Evolutionary conservation across 306 rosid genomes (phyloP).

Genomic region (Dalbergia cultrata): DNA sequence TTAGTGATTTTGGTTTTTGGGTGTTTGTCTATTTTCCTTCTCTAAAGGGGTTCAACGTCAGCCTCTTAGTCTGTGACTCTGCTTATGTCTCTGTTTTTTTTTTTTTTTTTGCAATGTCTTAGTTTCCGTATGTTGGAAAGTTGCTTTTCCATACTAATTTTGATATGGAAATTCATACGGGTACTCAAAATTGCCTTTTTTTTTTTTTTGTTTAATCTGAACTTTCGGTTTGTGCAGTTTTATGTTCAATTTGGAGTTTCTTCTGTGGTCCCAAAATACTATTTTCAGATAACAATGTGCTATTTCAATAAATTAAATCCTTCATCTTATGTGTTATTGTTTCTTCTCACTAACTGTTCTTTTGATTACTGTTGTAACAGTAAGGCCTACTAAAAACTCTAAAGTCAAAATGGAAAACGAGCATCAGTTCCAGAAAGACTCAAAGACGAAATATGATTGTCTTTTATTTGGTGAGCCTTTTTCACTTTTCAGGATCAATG

Average conservation of each 20-base stretch:
- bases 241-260: neutral
- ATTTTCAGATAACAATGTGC: neutral
- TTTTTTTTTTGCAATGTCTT: too few species aligned
- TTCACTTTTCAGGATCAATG: neutral
- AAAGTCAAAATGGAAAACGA: conserved; percentile 68
- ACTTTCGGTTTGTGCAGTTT: conserved; percentile 1
- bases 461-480: conserved; percentile 74
- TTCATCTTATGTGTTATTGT: neutral
- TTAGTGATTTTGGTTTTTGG: neutral
- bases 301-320: neutral
- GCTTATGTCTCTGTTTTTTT: too few species aligned
- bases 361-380: neutral
- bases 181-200: neutral
- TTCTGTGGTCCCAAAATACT: neutral
- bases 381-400: conserved; percentile 8
- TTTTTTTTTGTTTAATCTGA: neutral
- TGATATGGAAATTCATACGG: neutral
- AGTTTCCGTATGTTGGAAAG: neutral
- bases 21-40: neutral
- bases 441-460: conserved; percentile 73
- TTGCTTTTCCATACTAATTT: neutral
- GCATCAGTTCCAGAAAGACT: conserved; percentile 53
- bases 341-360: neutral
- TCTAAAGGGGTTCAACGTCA: neutral
- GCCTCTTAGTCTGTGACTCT: neutral